Base-by-base conservation (phyloP, 805 yeast species). In the Candida dendrica region DNA sequence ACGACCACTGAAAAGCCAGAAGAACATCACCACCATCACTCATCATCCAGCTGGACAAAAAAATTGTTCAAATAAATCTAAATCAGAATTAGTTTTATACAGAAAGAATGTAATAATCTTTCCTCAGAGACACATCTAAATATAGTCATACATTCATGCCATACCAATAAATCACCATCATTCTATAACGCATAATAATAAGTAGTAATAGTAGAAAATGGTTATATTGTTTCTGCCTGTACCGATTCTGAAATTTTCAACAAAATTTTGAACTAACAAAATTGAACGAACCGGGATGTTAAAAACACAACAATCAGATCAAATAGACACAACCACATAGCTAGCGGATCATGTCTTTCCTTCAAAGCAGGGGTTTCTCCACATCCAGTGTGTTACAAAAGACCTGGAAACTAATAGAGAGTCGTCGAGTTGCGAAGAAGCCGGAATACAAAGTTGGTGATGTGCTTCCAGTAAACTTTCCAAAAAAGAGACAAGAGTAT, bases 391-490 rank as follows among this genome's bases (percentile, higher is more conserved):
- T 41, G 2, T 30, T 24, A 14, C 37, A 47, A 10, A 66, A 63
- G 46, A 59, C 58, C 46, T 69, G 71, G 71, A 65, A 65, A 51
- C 56, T 63, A 36, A 72, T 77, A 36, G 79, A 73, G 32, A 59
- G 63, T 26, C 71, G 82, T 56, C 67, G 67, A 45, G 54, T 71
- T 20, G 72, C 74, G 19, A 52, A 61, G 36, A 60, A 60, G 45
- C 72, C 72, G 10, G 64, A 59, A n/a, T 67, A 69, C 40, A 47
- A 71, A 40, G 72, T 70, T 32, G 87, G 87, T 32, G 85, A 78
- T 49, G 58, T 64, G 5, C 71, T 63, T 52, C 79, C 81, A 35
- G 48, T 53, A 14, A 54, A 56, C 45, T 60, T 77, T 37, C 82
- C 84, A 24, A 59, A 60, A 34, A 59, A 64, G 44, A 62, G 59